Conservation (phyloP, 345 rosid species). For the Linum usitatissimum region DNA sequence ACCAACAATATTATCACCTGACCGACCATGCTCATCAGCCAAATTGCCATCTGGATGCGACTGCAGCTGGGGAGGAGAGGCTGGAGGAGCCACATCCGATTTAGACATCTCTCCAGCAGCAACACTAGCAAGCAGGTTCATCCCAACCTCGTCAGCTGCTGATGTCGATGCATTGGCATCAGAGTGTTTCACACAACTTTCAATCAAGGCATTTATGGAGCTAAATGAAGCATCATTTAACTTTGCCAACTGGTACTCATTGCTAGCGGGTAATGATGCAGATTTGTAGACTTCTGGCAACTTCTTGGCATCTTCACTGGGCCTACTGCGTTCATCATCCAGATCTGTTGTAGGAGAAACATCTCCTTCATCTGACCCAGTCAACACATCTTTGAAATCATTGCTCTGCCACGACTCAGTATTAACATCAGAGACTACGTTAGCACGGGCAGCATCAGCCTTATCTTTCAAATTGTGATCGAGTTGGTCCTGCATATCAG, state of each 20-base stretch:
- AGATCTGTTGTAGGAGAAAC: not conserved
- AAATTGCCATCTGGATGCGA: not conserved
- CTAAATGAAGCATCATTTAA: conserved; percentile 5
- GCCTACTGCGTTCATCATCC: not conserved
- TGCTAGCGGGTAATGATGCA: not conserved
- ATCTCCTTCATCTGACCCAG: conserved; percentile 1
- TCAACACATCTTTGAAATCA: not conserved
- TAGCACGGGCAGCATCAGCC: not conserved
- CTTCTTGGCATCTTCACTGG: not conserved
- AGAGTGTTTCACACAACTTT: conserved; percentile 6
- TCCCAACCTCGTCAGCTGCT: conserved; percentile 6
- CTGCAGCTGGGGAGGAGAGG: not conserved
- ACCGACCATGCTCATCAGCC: not conserved
- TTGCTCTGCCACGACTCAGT: not conserved
- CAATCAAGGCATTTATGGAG: conserved; percentile 7
- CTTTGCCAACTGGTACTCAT: not conserved
- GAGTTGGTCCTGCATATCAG: not conserved
- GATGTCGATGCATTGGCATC: not conserved
- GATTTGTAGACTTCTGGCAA: not conserved
- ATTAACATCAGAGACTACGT: not conserved
- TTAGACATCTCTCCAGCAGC: conserved; percentile 10
- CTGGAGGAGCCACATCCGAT: not conserved
- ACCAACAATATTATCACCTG: not conserved
- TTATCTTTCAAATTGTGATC: not conserved
- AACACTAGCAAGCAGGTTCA: conserved; percentile 11